Percentiles rank a stretch among this genome's conserved stretches.
Conservation (phyloP, 2,329 filamentous ascomycete genomes). For the Fusarium keratoplasticum region DNA sequence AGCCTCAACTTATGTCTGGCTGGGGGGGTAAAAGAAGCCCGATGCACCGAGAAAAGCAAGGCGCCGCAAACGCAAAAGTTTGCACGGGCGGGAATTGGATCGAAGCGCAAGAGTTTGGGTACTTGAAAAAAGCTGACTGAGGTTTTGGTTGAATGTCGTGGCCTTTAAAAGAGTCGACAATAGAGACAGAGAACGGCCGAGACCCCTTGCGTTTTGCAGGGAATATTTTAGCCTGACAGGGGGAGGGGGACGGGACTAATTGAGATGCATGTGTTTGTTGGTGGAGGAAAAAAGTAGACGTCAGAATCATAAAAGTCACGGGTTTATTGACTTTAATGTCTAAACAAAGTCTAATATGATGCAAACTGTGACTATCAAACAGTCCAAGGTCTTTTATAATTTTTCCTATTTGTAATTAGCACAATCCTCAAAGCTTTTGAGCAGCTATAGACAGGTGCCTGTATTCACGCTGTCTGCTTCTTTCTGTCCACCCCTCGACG, state of each 20-base stretch:
- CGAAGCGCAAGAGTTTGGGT: background rate
- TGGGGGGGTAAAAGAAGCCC: background rate
- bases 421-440: no score
- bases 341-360: background rate
- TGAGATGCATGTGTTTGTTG: background rate
- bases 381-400: no score
- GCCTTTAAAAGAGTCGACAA: conserved; percentile 1
- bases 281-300: background rate
- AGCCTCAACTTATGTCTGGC: background rate
- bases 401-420: no score
- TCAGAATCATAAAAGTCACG: background rate
- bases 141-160: background rate
- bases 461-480: background rate
- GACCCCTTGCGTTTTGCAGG: conserved; percentile 5
- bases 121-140: background rate
- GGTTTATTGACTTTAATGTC: background rate
- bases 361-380: no score
- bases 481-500: background rate
- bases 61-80: conserved; percentile 11
- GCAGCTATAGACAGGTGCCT: no score
- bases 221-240: conserved; percentile 1
- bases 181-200: background rate
- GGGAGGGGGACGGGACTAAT: background rate
- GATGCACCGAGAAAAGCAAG: conserved; percentile 27
- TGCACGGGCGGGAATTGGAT: background rate